Evolutionary conservation across 169 alveolate species (phyloP).

Genomic region (Eimeria acervulina): DNA sequence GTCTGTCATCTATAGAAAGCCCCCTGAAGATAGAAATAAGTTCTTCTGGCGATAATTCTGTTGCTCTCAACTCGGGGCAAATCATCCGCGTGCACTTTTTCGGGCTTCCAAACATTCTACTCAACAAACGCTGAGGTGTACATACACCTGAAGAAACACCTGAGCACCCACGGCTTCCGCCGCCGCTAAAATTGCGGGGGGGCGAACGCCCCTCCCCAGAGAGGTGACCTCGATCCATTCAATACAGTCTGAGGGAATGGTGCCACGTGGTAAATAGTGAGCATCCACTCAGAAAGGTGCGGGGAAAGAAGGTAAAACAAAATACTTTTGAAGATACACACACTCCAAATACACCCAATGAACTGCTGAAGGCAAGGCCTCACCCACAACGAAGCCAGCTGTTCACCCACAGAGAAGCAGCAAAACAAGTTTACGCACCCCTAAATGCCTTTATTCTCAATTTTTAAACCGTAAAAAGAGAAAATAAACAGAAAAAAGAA

Average conservation of each 20-base stretch:
- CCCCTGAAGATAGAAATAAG: not conserved
- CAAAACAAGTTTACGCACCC: not conserved
- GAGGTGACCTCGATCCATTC: slow-evolving; percentile 53
- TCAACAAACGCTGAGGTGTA: not conserved
- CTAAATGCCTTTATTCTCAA: not conserved
- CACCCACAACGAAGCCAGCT: not conserved
- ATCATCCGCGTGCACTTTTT: not conserved
- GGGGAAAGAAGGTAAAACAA: too few relatives aligned
- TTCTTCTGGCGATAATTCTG: not conserved
- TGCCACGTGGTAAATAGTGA: not conserved
- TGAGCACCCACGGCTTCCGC: not conserved
- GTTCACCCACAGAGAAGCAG: not conserved
- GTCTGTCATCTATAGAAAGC: not conserved
- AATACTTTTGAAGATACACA: not conserved
- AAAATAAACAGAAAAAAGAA: not conserved
- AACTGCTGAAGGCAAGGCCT: not conserved
- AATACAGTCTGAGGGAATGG: not conserved
- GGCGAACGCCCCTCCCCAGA: slow-evolving; percentile 18
- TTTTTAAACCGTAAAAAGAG: not conserved
- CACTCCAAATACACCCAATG: too few relatives aligned
- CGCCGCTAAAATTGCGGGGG: not conserved
- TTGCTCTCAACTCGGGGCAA: not conserved
- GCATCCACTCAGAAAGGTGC: not conserved
- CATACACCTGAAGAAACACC: not conserved
- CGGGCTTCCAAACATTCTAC: not conserved